Conservation (phyloP, 139 green algal species). For the Auxenochlorella pyrenoidosa region DNA sequence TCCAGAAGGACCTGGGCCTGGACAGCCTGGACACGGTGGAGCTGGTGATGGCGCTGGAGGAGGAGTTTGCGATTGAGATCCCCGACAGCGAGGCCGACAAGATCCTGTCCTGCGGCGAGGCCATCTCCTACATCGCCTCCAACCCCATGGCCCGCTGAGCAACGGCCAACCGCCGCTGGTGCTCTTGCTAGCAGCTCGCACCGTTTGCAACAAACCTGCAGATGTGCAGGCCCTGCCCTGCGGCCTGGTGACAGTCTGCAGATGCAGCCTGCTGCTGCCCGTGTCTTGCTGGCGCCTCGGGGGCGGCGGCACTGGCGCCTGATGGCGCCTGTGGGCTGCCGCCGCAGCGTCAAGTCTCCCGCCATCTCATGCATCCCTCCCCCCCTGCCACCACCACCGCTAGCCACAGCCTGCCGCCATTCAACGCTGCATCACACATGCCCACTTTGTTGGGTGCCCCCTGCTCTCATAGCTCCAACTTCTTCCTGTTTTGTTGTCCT, state of each 20-base stretch:
- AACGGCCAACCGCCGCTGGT: background rate
- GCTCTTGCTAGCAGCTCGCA: background rate
- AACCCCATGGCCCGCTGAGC: constrained; percentile 87
- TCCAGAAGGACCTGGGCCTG: constrained; percentile 96
- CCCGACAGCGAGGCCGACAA: constrained; percentile 98
- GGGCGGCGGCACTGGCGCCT: background rate
- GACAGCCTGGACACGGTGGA: constrained; percentile 99
- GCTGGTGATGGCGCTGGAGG: constrained; percentile 99
- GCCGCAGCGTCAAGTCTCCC: background rate
- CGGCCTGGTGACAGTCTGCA: background rate
- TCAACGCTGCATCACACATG: background rate
- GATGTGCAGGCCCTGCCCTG: background rate
- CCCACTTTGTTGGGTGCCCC: background rate
- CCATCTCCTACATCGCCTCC: constrained; percentile 91
- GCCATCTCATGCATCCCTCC: background rate
- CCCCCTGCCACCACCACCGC: too few relatives aligned
- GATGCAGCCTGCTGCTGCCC: background rate
- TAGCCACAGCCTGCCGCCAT: too few relatives aligned
- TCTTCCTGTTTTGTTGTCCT: background rate
- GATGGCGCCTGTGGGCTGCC: background rate
- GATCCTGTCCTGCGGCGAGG: constrained; percentile 89
- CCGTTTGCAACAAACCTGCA: background rate
- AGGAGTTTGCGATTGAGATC: constrained; percentile 99
- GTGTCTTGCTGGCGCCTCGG: background rate
- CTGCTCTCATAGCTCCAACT: background rate